Base-by-base conservation (phyloP, 352 stramenopile genomes). In the Globisporangium iwayamae region DNA sequence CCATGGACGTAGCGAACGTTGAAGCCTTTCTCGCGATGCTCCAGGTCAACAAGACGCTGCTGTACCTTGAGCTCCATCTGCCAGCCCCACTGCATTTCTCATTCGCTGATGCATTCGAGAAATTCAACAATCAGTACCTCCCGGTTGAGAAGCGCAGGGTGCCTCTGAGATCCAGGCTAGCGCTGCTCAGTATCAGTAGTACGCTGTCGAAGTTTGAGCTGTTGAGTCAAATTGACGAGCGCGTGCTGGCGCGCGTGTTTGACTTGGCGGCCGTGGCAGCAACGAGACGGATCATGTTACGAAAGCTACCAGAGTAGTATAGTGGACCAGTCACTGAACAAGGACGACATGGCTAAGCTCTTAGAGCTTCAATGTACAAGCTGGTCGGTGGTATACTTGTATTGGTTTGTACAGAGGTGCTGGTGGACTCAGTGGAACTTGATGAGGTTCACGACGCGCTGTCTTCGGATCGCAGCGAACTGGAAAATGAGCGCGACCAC, bases 401-500 rank as follows among this genome's bases (percentile, higher is more conserved):
- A n/a, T 46, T 46, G 39, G 14, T 4, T 46, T 54, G 20, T 7
- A 25, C 20, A 43, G 1, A 18, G 20, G 7, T 46, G 18, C 14
- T 10, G 10, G 38, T 34, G 13, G 22, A 10, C 25, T 32, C 46
- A 57, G 14, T 66, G 39, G 41, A 60, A 66, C 20, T 54, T 54
- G n/a, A 60, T 56, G 28, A 66, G 30, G 25, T 45, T 50, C 11
- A 66, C 60, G n/a, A 66, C 20, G 51, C 60, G 60, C 50, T 55
- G 60, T 51, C 47, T 66, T 38, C 38, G 28, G 30, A 55, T 43
- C n/a, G 60, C 60, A 25, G 62, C 62, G 47, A 67, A 67, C 52
- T 60, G 50, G 60, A 65, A 65, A 20, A 65, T 65, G 16, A 60
- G 50, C 18, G 60, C 39, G 36, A 65, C 7, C 7, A 67, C 53